These are phyloP conservation scores for Rhodotorula sphaerocarpa DNA, from an alignment of 768 basidiomycete species.

Conservation along the genomic window DNA sequence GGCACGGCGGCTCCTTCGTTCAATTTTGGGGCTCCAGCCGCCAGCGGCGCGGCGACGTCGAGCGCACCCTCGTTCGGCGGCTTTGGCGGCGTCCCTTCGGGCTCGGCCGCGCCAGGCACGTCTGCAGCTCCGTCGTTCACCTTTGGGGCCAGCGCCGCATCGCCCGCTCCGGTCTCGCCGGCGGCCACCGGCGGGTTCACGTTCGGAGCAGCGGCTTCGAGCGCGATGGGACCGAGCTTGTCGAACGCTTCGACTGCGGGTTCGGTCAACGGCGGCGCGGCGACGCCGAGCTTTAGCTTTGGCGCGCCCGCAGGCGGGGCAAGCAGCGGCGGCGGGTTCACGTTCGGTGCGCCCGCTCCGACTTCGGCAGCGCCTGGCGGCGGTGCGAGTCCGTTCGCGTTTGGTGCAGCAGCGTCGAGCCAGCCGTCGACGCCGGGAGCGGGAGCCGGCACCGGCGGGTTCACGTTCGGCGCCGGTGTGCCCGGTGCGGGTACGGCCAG, in stretches of 20 bases:
- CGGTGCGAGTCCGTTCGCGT: conserved; percentile 1
- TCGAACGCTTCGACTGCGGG: not conserved
- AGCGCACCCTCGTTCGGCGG: not conserved
- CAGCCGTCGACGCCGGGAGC: not conserved
- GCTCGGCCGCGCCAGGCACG: not conserved
- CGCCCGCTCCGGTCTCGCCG: not conserved
- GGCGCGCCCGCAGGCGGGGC: not conserved
- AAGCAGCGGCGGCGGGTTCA: not conserved
- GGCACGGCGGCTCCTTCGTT: conserved; percentile 10
- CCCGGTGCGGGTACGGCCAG: not conserved
- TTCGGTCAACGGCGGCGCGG: not conserved
- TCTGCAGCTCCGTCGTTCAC: conserved; percentile 2
- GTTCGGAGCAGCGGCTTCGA: conserved; percentile 10
- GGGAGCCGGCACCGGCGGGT: not conserved
- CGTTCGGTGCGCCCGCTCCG: not conserved
- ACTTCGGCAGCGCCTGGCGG: not conserved
- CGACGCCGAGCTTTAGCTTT: conserved; percentile 8
- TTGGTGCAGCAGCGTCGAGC: not conserved
- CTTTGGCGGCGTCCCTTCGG: too few relatives aligned
- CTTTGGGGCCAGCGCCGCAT: not conserved
- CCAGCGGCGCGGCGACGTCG: not conserved
- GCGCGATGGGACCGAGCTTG: not conserved
- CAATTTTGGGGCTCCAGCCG: conserved; percentile 12
- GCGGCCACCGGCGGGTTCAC: conserved; percentile 1
- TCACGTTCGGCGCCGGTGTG: not conserved